Evolutionary conservation across 768 basidiomycete genomes (phyloP).

Genomic region (Kwoniella pini): DNA sequence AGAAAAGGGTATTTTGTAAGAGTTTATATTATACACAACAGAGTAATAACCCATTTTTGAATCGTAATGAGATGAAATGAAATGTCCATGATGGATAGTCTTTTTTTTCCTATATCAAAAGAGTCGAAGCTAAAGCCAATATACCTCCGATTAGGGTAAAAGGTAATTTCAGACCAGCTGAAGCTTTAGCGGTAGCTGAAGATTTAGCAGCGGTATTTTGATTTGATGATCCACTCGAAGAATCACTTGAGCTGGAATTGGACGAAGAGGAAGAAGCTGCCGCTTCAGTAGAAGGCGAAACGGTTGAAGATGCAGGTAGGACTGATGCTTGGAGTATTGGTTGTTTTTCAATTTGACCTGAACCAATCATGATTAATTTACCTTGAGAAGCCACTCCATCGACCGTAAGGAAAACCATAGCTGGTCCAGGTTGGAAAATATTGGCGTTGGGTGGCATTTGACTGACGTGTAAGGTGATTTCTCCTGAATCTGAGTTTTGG

Average conservation of each 20-base stretch:
- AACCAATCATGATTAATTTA: conserved; percentile 44
- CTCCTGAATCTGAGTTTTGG: conserved; percentile 69
- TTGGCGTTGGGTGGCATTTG: conserved; percentile 72
- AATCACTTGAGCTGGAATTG: conserved; percentile 1
- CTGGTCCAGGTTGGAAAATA: conserved; percentile 64
- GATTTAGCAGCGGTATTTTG: conserved; percentile 16
- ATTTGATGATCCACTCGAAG: neutral
- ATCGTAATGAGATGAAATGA: neutral
- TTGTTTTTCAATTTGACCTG: conserved; percentile 42
- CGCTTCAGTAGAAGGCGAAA: neutral
- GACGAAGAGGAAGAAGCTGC: neutral
- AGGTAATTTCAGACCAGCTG: conserved; percentile 18
- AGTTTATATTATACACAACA: conserved; percentile 14
- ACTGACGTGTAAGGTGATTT: conserved; percentile 73
- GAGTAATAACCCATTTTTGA: neutral
- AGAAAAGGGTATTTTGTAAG: neutral
- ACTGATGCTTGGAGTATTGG: conserved; percentile 27
- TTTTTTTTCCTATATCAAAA: neutral
- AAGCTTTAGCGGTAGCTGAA: neutral
- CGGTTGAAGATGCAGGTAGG: conserved; percentile 30
- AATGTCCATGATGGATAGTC: neutral
- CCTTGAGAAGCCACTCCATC: conserved; percentile 49
- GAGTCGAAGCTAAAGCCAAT: neutral
- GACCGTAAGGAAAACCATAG: conserved; percentile 50
- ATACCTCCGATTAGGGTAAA: neutral